A percentile compares a stretch with the other conserved stretches of the same genome.
Conservation (phyloP, 768 basidiomycete species). For the Dioszegia aurantiaca region DNA sequence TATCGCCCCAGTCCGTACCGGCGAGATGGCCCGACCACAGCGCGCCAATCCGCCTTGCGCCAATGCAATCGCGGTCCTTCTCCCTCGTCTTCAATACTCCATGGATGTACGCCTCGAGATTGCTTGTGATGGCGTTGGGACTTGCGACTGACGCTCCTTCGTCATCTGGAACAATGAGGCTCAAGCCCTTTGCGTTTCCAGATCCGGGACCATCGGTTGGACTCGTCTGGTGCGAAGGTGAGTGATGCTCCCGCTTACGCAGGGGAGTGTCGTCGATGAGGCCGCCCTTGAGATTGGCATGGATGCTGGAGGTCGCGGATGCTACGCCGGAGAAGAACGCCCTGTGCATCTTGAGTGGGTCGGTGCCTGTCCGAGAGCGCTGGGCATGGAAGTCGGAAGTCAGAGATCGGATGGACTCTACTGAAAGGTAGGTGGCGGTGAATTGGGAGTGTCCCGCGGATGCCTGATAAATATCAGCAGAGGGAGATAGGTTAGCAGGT, state of each 20-base stretch:
- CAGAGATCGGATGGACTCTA: conserved; percentile 25
- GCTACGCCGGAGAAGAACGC: conserved; percentile 36
- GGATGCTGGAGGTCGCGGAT: conserved; percentile 32
- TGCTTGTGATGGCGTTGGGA: conserved; percentile 43
- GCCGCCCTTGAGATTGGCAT: conserved; percentile 38
- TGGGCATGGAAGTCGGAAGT: conserved; percentile 8
- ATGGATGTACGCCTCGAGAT: conserved; percentile 43
- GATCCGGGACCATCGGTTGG: background rate
- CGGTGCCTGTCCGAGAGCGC: conserved; percentile 12
- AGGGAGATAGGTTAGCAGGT: background rate
- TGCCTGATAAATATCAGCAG: background rate
- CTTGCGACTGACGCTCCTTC: conserved; percentile 32
- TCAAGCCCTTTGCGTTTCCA: conserved; percentile 26
- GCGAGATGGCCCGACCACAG: conserved; percentile 36
- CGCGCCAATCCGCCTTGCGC: conserved; percentile 33
- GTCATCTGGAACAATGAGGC: conserved; percentile 34
- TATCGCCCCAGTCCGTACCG: conserved; percentile 1
- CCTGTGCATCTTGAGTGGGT: conserved; percentile 34
- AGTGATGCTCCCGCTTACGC: conserved; percentile 37
- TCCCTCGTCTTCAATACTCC: conserved; percentile 37
- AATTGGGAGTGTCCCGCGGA: background rate
- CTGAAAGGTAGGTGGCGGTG: conserved; percentile 14
- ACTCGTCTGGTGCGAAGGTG: background rate
- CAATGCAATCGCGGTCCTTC: conserved; percentile 42
- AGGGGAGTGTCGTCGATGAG: conserved; percentile 36